These are phyloP conservation scores for Exophiala sp. DNA, from an alignment of 2,329 filamentous ascomycete species.

Conservation along the genomic window DNA sequence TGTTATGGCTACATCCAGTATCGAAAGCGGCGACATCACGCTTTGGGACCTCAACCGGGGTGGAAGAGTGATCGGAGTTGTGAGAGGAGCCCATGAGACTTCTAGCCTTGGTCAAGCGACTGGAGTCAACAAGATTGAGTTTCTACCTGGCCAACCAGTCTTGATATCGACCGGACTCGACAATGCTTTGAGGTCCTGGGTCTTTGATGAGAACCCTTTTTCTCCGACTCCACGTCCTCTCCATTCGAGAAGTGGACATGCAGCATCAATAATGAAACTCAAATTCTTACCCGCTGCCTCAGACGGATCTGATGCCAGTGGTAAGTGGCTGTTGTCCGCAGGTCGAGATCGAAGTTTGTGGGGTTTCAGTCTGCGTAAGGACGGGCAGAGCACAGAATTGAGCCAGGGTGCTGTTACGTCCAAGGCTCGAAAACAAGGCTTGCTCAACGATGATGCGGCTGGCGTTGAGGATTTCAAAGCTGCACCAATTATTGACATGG, in stretches of 20 bases:
- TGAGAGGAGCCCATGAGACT: constrained; percentile 78
- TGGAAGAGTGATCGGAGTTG: constrained; percentile 77
- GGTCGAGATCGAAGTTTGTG: constrained; percentile 87
- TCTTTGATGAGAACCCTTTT: constrained; percentile 89
- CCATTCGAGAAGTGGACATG: constrained; percentile 83
- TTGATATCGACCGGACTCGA: constrained; percentile 87
- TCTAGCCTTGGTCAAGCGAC: constrained; percentile 56
- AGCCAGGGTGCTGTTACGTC: constrained; percentile 86
- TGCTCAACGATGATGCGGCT: constrained; percentile 20
- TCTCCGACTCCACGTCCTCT: constrained; percentile 80
- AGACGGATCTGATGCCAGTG: constrained; percentile 80
- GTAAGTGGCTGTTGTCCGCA: constrained; percentile 91
- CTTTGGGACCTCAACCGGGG: constrained; percentile 95
- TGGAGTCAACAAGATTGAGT: constrained; percentile 83
- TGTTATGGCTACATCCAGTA: constrained; percentile 88
- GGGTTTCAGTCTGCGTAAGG: constrained; percentile 92
- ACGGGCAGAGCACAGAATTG: constrained; percentile 89
- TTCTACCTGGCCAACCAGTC: constrained; percentile 82
- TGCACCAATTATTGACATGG: constrained; percentile 86
- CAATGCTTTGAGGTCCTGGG: constrained; percentile 93
- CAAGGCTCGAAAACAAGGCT: constrained; percentile 71
- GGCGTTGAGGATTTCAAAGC: constrained; percentile 64
- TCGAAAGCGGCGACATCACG: constrained; percentile 77
- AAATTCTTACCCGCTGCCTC: constrained; percentile 84
- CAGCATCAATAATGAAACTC: constrained; percentile 76